Evolutionary conservation across 31 red algal species (phyloP), one percentile per base, ranked within the genome.

Genomic region (Bonnemaisonia californica): DNA sequence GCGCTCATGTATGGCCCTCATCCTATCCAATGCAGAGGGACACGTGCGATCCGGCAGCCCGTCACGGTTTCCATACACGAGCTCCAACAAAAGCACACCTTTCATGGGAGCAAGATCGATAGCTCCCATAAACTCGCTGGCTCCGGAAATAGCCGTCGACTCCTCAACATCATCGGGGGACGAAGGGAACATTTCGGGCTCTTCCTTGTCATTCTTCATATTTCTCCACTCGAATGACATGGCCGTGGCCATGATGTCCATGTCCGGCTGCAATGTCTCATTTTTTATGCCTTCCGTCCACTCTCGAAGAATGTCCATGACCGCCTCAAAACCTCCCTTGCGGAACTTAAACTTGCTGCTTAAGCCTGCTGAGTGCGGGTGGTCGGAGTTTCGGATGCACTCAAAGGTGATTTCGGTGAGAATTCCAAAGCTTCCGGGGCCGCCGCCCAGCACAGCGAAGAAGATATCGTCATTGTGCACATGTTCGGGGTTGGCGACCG

Each of bases 161-260:
- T n/a, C n/a, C n/a, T n/a, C n/a, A n/a, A n/a, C n/a, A n/a, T n/a
- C n/a, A n/a, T n/a, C n/a, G n/a, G n/a, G n/a, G n/a, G n/a, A n/a
- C n/a, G n/a, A n/a, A n/a, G n/a, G n/a, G n/a, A n/a, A n/a, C n/a
- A n/a, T n/a, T n/a, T n/a, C n/a, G n/a, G n/a, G n/a, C n/a, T n/a
- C n/a, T n/a, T n/a, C n/a, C n/a, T n/a, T 16, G 13, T 26, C 60
- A 12, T 64, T 9, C 29, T 16, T 13, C 8, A 71, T 40, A 11
- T 41, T 41, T 11, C 26, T 11, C 18, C 11, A 28, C 35, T 71
- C 67, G 36, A 71, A 71, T 13, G 67, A 71, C 12, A 71, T 34
- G 11, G 67, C 67, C 8, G 30, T 41, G 28, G 67, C 67, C 67
- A 71, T 71, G 31, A 71, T 41, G 67, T 71, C 67, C 8, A 11